These are phyloP conservation scores for Medicago arabica DNA, from an alignment of 306 rosid genomes.

Conservation along the genomic window DNA sequence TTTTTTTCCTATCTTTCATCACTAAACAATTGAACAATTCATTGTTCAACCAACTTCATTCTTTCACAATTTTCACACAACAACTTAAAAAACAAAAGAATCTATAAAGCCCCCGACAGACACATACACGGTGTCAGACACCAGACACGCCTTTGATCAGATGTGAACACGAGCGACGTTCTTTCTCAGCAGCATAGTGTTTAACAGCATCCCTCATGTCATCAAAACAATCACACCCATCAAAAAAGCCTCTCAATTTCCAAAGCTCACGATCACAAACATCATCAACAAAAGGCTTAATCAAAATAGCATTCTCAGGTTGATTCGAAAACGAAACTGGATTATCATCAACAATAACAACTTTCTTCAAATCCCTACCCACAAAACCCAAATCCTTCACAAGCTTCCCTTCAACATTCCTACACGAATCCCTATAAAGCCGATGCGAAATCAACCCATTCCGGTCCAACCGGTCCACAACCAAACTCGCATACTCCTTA, in stretches of 20 bases:
- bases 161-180: neutral
- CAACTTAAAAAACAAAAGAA: no score
- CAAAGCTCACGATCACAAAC: slow-evolving; percentile 63
- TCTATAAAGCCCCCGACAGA: no score
- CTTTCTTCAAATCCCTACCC: slow-evolving; percentile 73
- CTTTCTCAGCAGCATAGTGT: slow-evolving; percentile 31
- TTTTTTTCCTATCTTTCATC: neutral
- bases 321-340: slow-evolving; percentile 73
- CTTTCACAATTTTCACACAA: neutral
- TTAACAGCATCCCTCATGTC: slow-evolving; percentile 86
- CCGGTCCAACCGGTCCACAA: slow-evolving; percentile 72
- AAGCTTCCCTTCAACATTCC: slow-evolving; percentile 62
- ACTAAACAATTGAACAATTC: slow-evolving; percentile 48
- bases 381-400: slow-evolving; percentile 73
- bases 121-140: no score
- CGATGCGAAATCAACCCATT: slow-evolving; percentile 66
- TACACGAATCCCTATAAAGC: slow-evolving; percentile 81
- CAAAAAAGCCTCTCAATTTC: slow-evolving; percentile 60
- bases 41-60: slow-evolving; percentile 40
- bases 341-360: slow-evolving; percentile 84
- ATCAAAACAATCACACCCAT: slow-evolving; percentile 55
- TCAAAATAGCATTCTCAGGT: slow-evolving; percentile 78
- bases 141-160: no score
- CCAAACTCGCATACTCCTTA: slow-evolving; percentile 81
- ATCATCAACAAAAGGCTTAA: slow-evolving; percentile 69